Percentiles rank a stretch among this genome's conserved stretches.
phyloP scores from a whole-genome alignment of 2,329 filamentous ascomycete species.

The Colletotrichum sp. region DNA sequence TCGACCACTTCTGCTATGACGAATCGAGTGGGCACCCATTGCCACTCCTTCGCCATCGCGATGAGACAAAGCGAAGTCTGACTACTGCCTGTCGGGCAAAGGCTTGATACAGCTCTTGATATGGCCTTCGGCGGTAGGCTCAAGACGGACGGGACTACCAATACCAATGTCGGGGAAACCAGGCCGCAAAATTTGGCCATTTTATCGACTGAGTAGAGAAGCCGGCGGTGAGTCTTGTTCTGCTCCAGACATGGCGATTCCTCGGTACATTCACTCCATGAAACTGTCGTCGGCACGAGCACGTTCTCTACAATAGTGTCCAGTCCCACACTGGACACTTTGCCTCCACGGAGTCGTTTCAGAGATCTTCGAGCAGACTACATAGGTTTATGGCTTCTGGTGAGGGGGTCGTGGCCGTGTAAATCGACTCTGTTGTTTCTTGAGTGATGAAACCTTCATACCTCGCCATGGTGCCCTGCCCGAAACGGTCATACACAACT shows the following conservation, averaged over 20 bases:
- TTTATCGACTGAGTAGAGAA: not conserved
- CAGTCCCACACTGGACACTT: fast-evolving
- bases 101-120: not conserved
- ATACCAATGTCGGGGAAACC: not conserved
- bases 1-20: not conserved
- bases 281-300: not conserved
- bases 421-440: not conserved
- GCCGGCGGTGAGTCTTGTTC: not conserved
- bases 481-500: not conserved
- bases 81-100: not conserved
- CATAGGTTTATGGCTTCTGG: not conserved
- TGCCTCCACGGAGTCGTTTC: not conserved
- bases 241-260: not conserved
- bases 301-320: not conserved
- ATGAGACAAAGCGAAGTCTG: fast-evolving
- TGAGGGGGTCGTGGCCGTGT: fast-evolving
- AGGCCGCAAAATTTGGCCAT: not conserved
- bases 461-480: not conserved
- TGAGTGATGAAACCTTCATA: not conserved
- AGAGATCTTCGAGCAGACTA: not conserved
- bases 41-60: not conserved
- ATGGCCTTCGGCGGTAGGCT: not conserved
- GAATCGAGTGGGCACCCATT: not conserved
- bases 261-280: not conserved
- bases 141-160: not conserved